A percentile compares a stretch with the other conserved stretches of the same genome.
phyloP scores from a whole-genome alignment of 2,329 filamentous ascomycete genomes.

The Zasmidium citrigriseum region DNA sequence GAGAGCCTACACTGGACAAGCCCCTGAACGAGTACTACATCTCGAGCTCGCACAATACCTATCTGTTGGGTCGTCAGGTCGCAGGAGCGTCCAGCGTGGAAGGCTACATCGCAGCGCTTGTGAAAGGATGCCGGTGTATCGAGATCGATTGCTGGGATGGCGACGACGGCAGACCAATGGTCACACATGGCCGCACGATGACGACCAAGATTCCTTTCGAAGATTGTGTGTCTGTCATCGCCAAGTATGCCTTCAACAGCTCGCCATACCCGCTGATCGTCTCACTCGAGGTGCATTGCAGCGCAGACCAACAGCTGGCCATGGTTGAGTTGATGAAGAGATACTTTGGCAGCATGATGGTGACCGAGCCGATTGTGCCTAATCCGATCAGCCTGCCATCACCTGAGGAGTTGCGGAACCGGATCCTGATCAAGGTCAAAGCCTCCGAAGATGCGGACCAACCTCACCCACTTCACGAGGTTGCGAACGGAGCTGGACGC shows the following conservation, averaged over 20 bases:
- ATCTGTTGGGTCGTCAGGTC: constrained; percentile 87
- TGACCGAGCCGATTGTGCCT: constrained; percentile 72
- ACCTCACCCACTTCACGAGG: constrained; percentile 38
- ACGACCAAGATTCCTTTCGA: constrained; percentile 87
- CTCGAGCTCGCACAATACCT: constrained; percentile 98
- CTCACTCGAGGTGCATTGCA: constrained; percentile 95
- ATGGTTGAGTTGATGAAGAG: constrained; percentile 92
- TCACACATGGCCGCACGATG: constrained; percentile 86
- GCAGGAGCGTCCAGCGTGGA: constrained; percentile 89
- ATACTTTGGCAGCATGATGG: constrained; percentile 76
- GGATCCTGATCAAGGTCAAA: constrained; percentile 93
- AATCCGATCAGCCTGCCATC: constrained; percentile 72
- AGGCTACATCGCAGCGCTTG: constrained; percentile 86
- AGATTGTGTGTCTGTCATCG: constrained; percentile 89
- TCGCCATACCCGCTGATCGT: constrained; percentile 90
- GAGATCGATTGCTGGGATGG: constrained; percentile 99
- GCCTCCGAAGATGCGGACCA: constrained; percentile 61
- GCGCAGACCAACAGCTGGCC: constrained; percentile 72
- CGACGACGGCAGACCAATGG: constrained; percentile 78
- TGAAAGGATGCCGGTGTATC: constrained; percentile 88
- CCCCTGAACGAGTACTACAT: constrained; percentile 97
- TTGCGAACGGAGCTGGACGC: constrained; percentile 36
- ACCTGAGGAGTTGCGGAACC: constrained; percentile 79
- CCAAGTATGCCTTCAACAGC: constrained; percentile 87
- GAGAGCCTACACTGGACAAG: constrained; percentile 62